Conservation (phyloP, 176 grass and related monocot genomes). For the Rhynchospora breviuscula region DNA sequence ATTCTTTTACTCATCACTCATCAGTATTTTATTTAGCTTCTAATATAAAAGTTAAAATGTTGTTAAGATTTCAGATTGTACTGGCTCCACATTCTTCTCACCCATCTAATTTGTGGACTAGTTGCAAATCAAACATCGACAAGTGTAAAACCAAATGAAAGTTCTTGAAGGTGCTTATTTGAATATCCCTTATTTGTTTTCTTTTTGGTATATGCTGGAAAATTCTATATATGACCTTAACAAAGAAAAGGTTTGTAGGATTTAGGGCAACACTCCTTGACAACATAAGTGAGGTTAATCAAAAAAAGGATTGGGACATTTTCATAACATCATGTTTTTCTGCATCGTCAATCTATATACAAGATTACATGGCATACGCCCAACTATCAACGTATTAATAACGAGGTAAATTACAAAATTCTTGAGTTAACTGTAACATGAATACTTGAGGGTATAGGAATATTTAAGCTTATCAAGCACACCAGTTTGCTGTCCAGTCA, state of each 20-base stretch:
- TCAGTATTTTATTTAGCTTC: neutral
- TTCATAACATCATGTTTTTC: constrained; percentile 71
- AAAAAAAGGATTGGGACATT: constrained; percentile 60
- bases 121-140: constrained; percentile 35
- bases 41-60: neutral
- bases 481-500: neutral
- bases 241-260: constrained; percentile 30
- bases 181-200: neutral
- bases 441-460: neutral
- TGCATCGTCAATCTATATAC: constrained; percentile 59
- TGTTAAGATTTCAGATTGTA: constrained; percentile 27
- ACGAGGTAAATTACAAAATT: constrained; percentile 43
- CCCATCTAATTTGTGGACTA: constrained; percentile 24
- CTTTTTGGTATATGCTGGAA: neutral
- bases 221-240: constrained; percentile 10
- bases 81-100: constrained; percentile 30
- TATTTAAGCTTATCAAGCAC: neutral
- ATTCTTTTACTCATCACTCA: neutral
- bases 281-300: too few relatives aligned
- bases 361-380: constrained; percentile 61
- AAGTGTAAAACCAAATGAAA: constrained; percentile 40
- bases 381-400: constrained; percentile 48
- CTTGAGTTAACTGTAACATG: too few relatives aligned
- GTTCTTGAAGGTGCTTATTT: constrained; percentile 39
- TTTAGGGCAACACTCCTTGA: constrained; percentile 60